Evolutionary conservation across 352 stramenopile genomes (phyloP).

Genomic region (Blastocystis sp.): DNA sequence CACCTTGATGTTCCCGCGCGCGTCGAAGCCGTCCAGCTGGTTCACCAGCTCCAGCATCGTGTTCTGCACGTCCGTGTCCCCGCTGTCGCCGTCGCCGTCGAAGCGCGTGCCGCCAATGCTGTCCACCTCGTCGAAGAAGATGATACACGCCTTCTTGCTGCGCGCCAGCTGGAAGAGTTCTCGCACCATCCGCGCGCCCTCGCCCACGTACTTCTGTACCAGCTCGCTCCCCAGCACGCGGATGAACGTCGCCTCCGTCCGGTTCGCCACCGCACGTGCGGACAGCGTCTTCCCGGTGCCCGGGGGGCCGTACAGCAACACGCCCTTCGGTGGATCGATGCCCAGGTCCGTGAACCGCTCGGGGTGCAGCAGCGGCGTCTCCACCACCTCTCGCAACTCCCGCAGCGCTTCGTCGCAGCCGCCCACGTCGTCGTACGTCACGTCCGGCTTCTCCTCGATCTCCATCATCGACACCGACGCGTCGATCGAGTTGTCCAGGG

Average conservation of each 20-base stretch:
- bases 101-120: slow-evolving; percentile 83
- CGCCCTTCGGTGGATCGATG: slow-evolving; percentile 96
- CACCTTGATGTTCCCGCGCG: slow-evolving; percentile 95
- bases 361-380: slow-evolving; percentile 90
- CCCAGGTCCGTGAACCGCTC: slow-evolving; percentile 95
- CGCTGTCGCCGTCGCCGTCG: slow-evolving; percentile 72
- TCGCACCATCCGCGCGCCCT: slow-evolving; percentile 94
- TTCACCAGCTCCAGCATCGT: slow-evolving; percentile 99
- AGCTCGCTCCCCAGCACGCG: slow-evolving; percentile 95
- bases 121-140: slow-evolving; percentile 99
- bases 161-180: slow-evolving; percentile 99
- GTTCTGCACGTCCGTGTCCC: slow-evolving; percentile 95
- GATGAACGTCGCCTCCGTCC: slow-evolving; percentile 97
- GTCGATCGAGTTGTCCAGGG: slow-evolving; percentile 95
- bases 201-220: slow-evolving; percentile 98
- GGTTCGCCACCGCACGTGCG: slow-evolving; percentile 89
- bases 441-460: slow-evolving; percentile 97
- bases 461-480: slow-evolving; percentile 90
- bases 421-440: slow-evolving; percentile 98
- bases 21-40: slow-evolving; percentile 91
- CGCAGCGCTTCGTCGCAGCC: slow-evolving; percentile 77
- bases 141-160: slow-evolving; percentile 90
- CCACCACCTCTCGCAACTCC: slow-evolving; percentile 94
- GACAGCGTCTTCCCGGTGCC: slow-evolving; percentile 92
- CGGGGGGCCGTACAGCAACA: slow-evolving; percentile 90